Conservation (phyloP, 2,329 filamentous ascomycete genomes). For the Epichloe hybrida region DNA sequence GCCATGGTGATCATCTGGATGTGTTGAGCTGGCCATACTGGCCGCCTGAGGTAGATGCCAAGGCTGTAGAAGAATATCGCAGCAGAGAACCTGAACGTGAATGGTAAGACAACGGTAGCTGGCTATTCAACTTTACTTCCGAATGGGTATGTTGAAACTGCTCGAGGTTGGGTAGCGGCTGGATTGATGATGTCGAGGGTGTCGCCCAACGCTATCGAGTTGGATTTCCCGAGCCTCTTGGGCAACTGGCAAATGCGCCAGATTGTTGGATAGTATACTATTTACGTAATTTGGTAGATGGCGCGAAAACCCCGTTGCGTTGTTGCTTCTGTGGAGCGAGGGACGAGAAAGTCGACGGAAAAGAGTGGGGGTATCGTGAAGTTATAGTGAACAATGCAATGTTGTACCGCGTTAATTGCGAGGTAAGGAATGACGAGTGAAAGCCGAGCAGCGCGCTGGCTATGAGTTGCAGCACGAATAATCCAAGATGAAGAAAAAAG, state of each 20-base stretch:
- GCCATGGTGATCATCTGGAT: neutral
- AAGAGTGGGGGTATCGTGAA: neutral
- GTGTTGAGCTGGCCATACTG: slow-evolving; percentile 4
- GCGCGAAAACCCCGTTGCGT: neutral
- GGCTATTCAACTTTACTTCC: neutral
- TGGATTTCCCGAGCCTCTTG: neutral
- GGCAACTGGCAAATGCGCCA: neutral
- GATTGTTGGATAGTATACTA: neutral
- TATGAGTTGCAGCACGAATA: neutral
- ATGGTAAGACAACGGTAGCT: neutral
- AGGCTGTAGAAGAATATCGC: neutral
- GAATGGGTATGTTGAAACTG: neutral
- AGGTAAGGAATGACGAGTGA: neutral
- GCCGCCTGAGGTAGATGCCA: neutral
- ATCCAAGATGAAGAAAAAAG: neutral
- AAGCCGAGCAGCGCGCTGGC: neutral
- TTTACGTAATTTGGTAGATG: neutral
- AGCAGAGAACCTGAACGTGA: neutral
- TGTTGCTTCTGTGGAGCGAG: slow-evolving; percentile 5
- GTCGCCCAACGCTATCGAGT: too few species aligned
- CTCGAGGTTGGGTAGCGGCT: neutral
- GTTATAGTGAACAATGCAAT: too few species aligned
- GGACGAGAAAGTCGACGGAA: slow-evolving; percentile 4
- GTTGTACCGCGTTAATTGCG: neutral
- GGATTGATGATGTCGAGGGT: neutral